Conservation (phyloP, 257 asterid species). For the Mitragyna speciosa region DNA sequence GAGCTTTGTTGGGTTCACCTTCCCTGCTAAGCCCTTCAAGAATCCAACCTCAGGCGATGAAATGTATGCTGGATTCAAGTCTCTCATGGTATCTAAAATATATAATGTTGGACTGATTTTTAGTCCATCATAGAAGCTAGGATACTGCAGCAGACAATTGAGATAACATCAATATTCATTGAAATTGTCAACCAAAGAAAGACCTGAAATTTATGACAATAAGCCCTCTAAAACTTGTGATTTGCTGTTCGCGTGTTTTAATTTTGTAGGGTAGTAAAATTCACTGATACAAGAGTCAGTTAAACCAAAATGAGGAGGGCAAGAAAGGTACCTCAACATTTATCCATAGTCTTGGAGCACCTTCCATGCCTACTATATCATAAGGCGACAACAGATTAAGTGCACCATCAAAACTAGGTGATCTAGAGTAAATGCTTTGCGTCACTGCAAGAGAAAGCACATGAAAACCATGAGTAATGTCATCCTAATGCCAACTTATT, state of each 20-base stretch:
- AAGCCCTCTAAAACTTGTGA: neutral
- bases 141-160: constrained; percentile 46
- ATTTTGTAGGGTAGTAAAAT: neutral
- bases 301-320: neutral
- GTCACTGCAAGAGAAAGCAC: constrained; percentile 38
- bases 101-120: constrained; percentile 44
- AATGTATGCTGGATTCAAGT: constrained; percentile 57
- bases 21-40: constrained; percentile 56
- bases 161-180: neutral
- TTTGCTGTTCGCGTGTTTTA: neutral
- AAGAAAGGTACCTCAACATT: constrained; percentile 65
- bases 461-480: neutral
- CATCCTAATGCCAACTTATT: neutral
- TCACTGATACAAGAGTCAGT: neutral
- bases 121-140: constrained; percentile 64
- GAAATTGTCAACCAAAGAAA: neutral
- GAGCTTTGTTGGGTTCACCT: constrained; percentile 54
- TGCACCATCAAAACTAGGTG: constrained; percentile 25
- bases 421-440: constrained; percentile 54
- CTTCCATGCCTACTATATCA: constrained; percentile 21
- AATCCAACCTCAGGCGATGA: constrained; percentile 94
- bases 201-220: neutral
- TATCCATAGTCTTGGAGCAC: constrained; percentile 55
- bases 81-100: constrained; percentile 26
- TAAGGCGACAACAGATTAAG: constrained; percentile 34